Evolutionary conservation across 805 yeast genomes (phyloP).

Genomic region (Metschnikowia hibisci): DNA sequence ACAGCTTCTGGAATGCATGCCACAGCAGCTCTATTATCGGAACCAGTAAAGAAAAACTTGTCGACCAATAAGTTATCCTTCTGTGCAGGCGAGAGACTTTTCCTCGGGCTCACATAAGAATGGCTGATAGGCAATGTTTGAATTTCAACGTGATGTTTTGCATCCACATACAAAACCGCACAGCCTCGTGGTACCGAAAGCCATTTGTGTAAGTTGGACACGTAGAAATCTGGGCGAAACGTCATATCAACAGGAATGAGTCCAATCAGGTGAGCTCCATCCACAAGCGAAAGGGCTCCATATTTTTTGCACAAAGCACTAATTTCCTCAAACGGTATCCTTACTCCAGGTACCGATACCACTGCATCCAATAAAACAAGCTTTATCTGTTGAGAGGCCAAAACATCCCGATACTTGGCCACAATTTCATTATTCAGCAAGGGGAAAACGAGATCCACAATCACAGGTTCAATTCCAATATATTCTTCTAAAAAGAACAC

Average conservation of each 20-base stretch:
- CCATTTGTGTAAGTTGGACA: constrained; percentile 72
- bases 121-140: constrained; percentile 61
- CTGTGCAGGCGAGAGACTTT: constrained; percentile 18
- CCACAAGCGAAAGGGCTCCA: constrained; percentile 52
- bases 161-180: constrained; percentile 56
- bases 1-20: constrained; percentile 45
- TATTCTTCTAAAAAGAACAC: constrained; percentile 38
- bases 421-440: constrained; percentile 22
- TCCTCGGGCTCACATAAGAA: constrained; percentile 35
- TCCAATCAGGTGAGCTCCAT: constrained; percentile 73
- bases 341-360: constrained; percentile 60
- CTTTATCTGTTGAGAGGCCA: constrained; percentile 24
- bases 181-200: constrained; percentile 52
- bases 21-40: constrained; percentile 44
- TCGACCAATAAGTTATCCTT: constrained; percentile 32
- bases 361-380: constrained; percentile 56
- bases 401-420: constrained; percentile 20
- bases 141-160: constrained; percentile 44
- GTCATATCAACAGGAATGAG: constrained; percentile 41
- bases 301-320: constrained; percentile 43
- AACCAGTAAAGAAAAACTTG: constrained; percentile 50
- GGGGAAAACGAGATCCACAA: constrained; percentile 17
- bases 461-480: constrained; percentile 23
- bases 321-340: constrained; percentile 52
- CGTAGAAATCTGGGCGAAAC: constrained; percentile 55